Evolutionary conservation across 2,329 filamentous ascomycete genomes (phyloP), one percentile per base, ranked within the genome.

Genomic region (Pseudocercospora vitis): DNA sequence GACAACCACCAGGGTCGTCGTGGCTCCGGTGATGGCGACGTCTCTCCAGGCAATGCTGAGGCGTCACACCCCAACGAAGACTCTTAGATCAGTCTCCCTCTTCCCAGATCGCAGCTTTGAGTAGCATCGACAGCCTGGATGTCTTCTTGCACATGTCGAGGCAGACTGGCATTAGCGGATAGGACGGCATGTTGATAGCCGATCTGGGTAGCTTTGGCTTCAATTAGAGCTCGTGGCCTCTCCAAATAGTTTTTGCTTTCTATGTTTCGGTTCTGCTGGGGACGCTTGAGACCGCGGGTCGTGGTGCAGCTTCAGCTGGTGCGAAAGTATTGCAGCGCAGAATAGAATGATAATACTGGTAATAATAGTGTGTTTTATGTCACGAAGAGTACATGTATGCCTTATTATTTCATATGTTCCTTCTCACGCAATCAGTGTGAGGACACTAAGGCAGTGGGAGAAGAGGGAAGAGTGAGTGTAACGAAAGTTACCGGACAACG

Each of bases 91-190:
- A 21, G 24, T 8, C 14, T 12, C 12, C 14, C 37, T 42, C 19
- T 12, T 24, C 11, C 21, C 11, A 42, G 9, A 42, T 21, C 19
- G n/a, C 21, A 21, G 24, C 18, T 21, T 33, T 47, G 44, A 33
- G 44, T 47, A 47, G 29, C 29, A 31, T 47, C 44, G 44, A 47
- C 26, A 23, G 37, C 37, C 35, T 47, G 44, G 44, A 47, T 47
- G 44, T 32, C 44, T 33, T 31, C 26, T 31, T 47, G 44, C 37
- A 7, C 24, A 21, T 42, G 6, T 7, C 11, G 6, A 11, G 26
- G 6, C 26, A 29, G 37, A 9, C 37, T 42, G 12, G 21, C 18
- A 24, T 21, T 12, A 42, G 11, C 21, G 21, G 37, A 23, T 21
- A 42, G 37, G 37, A 42, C 24, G 37, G 37, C n/a, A 4, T 12